Conservation (phyloP, 1,284 basidiomycete species). For the Meripilus lineatus region DNA sequence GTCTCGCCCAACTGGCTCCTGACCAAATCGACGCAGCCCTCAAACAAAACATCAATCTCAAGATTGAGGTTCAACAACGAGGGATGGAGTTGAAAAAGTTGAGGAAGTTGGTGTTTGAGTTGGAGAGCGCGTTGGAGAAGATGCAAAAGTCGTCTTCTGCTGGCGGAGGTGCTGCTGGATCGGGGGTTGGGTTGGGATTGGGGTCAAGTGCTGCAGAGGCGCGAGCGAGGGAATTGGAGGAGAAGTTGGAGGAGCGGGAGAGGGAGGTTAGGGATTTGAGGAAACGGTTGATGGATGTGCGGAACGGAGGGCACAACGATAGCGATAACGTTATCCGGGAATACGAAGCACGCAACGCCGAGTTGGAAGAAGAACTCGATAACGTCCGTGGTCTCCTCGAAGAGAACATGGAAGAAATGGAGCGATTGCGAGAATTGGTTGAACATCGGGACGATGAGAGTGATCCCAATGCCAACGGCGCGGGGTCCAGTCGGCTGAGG, state of each 20-base stretch:
- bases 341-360: conserved; percentile 52
- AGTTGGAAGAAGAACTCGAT: conserved; percentile 70
- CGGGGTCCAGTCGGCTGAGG: conserved; percentile 36
- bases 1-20: conserved; percentile 81
- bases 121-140: conserved; percentile 74
- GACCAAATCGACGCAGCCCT: conserved; percentile 89
- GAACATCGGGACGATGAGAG: conserved; percentile 41
- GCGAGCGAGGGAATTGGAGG: conserved; percentile 65
- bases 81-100: conserved; percentile 92
- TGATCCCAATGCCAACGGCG: conserved; percentile 18
- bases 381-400: conserved; percentile 61
- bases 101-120: conserved; percentile 83
- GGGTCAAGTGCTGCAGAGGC: conserved; percentile 12
- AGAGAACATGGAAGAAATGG: conserved; percentile 74
- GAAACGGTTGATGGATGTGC: too few relatives aligned
- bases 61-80: conserved; percentile 88
- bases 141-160: too few relatives aligned
- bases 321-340: conserved; percentile 50
- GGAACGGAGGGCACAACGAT: conserved; percentile 34
- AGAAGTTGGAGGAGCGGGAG: conserved; percentile 63
- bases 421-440: conserved; percentile 57
- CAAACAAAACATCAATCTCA: conserved; percentile 92
- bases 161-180: conserved; percentile 46
- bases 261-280: conserved; percentile 62
- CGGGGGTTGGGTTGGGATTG: too few relatives aligned